Evolutionary conservation across 2,329 filamentous ascomycete species (phyloP), one percentile per base, ranked within the genome.

Genomic region (Biscogniauxia marginata): DNA sequence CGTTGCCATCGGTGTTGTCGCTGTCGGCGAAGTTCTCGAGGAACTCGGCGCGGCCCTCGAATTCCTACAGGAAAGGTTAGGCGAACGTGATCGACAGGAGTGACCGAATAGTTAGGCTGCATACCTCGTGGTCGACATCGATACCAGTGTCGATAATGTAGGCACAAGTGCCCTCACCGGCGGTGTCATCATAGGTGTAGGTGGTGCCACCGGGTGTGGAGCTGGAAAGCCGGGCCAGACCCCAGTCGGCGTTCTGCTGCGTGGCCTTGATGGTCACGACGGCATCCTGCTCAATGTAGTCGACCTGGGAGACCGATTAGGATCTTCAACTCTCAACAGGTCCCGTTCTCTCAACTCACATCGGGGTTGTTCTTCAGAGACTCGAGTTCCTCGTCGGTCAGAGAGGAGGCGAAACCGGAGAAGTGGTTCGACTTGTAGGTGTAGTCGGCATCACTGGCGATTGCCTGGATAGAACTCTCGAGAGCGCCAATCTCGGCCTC

Each of bases 101-200:
- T 50, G 39, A n/a, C 18, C 23, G 16, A 5, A 16, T 30, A 20
- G 18, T 24, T 23, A 13, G 7, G 18, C 39, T 46, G 54, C 58
- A 52, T 58, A 64, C 64, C 13, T 62, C 56, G 55, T 85, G 82
- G n/a, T 64, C 53, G 30, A 71, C 72, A 18, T 75, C 72, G 52
- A 85, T 76, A 44, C 83, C 82, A 0, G 78, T 83, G 69, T 85
- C 83, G 51, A 85, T 71, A 44, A 85, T 65, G 64, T 84, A 85
- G 49, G 77, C 75, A 60, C 75, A 83, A 54, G 70, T 75, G 43
- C 70, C 73, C 43, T 68, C 61, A 13, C 78, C 78, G 24, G 76
- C 75, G 20, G 65, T 71, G n/a, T 66, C 59, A 54, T 80, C 75
- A 64, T 79, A 80, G 22, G 67, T 63, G 64, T 80, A 81, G 25